Base-by-base conservation (phyloP, 2,329 filamentous ascomycete species). In the Plectosphaerella plurivora region DNA sequence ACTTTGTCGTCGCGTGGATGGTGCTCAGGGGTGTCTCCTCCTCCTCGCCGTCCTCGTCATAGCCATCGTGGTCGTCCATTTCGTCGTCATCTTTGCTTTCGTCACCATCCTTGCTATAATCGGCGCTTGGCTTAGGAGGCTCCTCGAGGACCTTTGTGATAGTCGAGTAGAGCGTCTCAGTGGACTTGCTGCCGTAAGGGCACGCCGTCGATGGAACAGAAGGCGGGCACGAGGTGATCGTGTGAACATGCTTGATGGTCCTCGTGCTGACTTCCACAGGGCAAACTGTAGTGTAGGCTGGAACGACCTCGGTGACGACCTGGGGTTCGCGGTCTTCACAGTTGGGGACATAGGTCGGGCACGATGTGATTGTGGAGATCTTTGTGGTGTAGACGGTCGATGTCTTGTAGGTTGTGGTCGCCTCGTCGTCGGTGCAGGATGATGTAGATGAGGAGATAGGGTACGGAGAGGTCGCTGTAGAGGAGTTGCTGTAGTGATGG, bases 151-250 rank as follows among this genome's bases (percentile, higher is more conserved):
- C 11, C 25, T 44, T 7, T 14, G 48, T 35, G 53, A 47, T 16
- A 37, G 15, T 44, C 22, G 47, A 54, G 5, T 70, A 59, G 47
- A 77, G 65, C 2, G 64, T 65, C 57, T 73, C 65, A 3, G 73
- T 75, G n/a, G 68, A 70, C 33, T 72, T 64, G 36, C 64, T 59
- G 35, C 61, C 61, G 7, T 56, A 63, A 16, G 72, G 70, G 60
- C 71, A 74, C 12, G 25, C 47, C 3, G 33, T 22, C 64, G 70
- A 60, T 39, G 60, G 62, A 2, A 73, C 66, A 12, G 62, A 61
- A n/a, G 78, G 68, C 39, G 73, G 76, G 65, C 81, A 84, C 46
- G 75, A 76, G 61, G 76, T 82, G 66, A 83, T 72, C 59, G 80
- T 84, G 56, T 79, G 73, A 57, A 81, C 61, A 36, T 50, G 53